Percentiles rank a stretch among this genome's conserved stretches.
These are phyloP conservation scores for Amaranthus tricolor DNA, from an alignment of 179 eudicot species.

Conservation along the genomic window DNA sequence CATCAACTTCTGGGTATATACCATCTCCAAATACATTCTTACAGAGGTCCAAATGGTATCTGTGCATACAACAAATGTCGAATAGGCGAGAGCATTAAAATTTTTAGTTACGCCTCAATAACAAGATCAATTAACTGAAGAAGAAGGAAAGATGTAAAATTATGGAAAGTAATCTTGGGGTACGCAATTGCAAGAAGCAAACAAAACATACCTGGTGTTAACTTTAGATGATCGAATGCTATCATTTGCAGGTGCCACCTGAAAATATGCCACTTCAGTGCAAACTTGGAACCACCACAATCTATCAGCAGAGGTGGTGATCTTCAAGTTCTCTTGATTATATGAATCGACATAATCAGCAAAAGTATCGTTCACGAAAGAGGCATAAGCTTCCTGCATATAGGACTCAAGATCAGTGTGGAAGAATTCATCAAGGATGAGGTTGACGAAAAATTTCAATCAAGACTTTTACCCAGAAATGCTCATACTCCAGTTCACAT, in stretches of 20 bases:
- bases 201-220: constrained; percentile 55
- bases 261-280: constrained; percentile 98
- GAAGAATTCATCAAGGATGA: background rate
- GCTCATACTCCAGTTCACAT: no score
- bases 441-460: background rate
- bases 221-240: constrained; percentile 88
- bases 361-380: constrained; percentile 63
- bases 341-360: constrained; percentile 56
- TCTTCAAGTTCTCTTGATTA: constrained; percentile 65
- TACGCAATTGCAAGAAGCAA: constrained; percentile 11
- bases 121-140: background rate
- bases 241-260: constrained; percentile 92
- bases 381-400: constrained; percentile 80
- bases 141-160: background rate
- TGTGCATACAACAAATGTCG: constrained; percentile 33
- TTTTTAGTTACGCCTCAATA: background rate
- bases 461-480: no score
- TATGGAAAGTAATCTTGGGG: background rate
- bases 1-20: constrained; percentile 75
- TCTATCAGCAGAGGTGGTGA: constrained; percentile 49
- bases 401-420: constrained; percentile 11
- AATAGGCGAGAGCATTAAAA: constrained; percentile 5
- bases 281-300: constrained; percentile 99
- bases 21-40: constrained; percentile 88
- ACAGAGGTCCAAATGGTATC: constrained; percentile 99